Conservation (phyloP, 2,329 filamentous ascomycete genomes). For the Neopestalotiopsis clavispora region DNA sequence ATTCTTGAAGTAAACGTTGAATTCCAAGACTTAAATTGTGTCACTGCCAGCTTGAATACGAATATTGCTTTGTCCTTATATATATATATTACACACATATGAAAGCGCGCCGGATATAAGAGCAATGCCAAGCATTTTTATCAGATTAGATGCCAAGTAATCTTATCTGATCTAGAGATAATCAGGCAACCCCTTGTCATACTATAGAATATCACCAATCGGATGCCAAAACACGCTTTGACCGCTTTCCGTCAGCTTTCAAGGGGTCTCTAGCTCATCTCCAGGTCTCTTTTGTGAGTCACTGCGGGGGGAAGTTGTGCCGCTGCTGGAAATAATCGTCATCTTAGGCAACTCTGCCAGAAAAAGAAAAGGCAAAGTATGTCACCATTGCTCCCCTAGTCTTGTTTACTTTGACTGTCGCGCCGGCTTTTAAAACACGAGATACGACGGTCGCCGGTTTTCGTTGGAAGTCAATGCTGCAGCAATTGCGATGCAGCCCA, state of each 20-base stretch:
- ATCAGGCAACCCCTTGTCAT: neutral
- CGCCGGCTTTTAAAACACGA: too few relatives aligned
- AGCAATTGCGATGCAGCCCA: too few relatives aligned
- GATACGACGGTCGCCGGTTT: too few relatives aligned
- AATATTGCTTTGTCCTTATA: neutral
- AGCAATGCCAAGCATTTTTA: neutral
- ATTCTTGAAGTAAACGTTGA: neutral
- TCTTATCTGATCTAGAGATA: conserved; percentile 20
- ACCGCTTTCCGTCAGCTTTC: neutral
- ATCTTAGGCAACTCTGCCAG: neutral
- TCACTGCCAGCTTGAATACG: neutral
- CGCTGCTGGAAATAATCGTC: neutral
- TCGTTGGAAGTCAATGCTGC: too few relatives aligned
- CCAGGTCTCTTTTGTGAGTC: neutral
- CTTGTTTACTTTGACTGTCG: too few relatives aligned
- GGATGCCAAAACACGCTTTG: neutral
- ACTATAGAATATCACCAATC: neutral
- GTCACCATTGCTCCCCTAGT: neutral
- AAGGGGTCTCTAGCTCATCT: neutral
- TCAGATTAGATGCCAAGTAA: conserved; percentile 6
- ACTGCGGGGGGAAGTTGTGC: neutral
- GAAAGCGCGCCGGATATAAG: neutral
- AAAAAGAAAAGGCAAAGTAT: neutral
- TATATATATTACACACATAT: too few relatives aligned
- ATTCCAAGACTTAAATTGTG: neutral